These are phyloP conservation scores for Xylaria intraflava DNA, from an alignment of 495 filamentous ascomycete genomes.

Conservation along the genomic window DNA sequence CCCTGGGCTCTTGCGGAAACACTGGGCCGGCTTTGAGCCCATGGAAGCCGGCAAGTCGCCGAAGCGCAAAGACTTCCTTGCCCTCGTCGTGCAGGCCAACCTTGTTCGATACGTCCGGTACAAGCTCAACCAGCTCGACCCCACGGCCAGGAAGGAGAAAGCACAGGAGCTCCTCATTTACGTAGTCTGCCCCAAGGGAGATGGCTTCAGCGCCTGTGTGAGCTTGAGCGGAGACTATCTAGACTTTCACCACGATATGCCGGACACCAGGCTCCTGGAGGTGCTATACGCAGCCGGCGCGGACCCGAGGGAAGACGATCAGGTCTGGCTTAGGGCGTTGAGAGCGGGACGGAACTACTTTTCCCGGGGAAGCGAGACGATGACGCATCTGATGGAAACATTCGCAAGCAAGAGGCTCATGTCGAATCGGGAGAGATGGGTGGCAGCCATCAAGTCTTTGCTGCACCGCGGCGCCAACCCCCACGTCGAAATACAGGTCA, in stretches of 20 bases:
- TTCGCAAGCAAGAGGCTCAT: conserved; percentile 22
- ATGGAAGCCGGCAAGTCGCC: conserved; percentile 31
- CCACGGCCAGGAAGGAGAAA: conserved; percentile 18
- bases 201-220: conserved; percentile 27
- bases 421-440: conserved; percentile 27
- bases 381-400: conserved; percentile 27
- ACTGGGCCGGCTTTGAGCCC: conserved; percentile 29
- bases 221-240: conserved; percentile 23
- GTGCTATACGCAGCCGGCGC: conserved; percentile 22
- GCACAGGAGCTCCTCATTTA: conserved; percentile 23
- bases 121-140: conserved; percentile 13
- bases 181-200: conserved; percentile 23
- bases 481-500: conserved; percentile 19
- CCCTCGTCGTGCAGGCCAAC: conserved; percentile 25
- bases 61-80: conserved; percentile 25
- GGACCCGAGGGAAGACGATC: conserved; percentile 12
- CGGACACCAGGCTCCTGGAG: conserved; percentile 21
- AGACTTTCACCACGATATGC: conserved; percentile 32
- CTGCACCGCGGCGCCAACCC: conserved; percentile 26
- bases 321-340: conserved; percentile 18
- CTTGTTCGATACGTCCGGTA: conserved; percentile 20
- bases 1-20: conserved; percentile 15
- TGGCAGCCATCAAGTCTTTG: conserved; percentile 25
- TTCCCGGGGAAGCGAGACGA: conserved; percentile 24
- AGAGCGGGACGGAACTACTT: conserved; percentile 27